phyloP scores from a whole-genome alignment of 257 asterid genomes.

The Plantago ovata region DNA sequence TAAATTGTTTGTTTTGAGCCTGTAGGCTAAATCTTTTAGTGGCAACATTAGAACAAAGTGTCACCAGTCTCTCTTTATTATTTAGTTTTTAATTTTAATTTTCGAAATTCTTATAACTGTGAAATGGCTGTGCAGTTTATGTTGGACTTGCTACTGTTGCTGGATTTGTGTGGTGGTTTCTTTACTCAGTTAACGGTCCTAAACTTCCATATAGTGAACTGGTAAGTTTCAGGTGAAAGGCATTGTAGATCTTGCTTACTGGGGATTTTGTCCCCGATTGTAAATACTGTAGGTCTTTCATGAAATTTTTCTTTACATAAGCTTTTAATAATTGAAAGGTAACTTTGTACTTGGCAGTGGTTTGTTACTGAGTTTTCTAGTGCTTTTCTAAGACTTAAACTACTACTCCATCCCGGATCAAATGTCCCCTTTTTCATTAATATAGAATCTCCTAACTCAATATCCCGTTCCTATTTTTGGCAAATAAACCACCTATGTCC shows the following conservation, averaged over 20 bases:
- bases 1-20: too few relatives aligned
- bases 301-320: constrained; percentile 5
- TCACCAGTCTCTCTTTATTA: too few relatives aligned
- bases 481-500: too few relatives aligned
- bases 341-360: too few relatives aligned
- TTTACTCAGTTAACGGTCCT: constrained; percentile 82
- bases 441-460: too few relatives aligned
- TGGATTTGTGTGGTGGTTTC: constrained; percentile 99
- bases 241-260: constrained; percentile 1
- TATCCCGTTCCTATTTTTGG: too few relatives aligned
- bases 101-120: constrained; percentile 18
- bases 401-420: too few relatives aligned
- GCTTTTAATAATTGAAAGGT: not conserved
- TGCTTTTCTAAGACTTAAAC: too few relatives aligned
- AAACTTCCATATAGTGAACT: constrained; percentile 75
- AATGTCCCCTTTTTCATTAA: too few relatives aligned
- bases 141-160: constrained; percentile 98
- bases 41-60: not conserved
- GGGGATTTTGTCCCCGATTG: constrained; percentile 1
- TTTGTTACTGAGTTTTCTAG: too few relatives aligned
- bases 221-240: constrained; percentile 41
- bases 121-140: constrained; percentile 61
- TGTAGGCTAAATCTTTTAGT: too few relatives aligned
- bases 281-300: too few relatives aligned
- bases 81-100: constrained; percentile 11